phyloP scores from a whole-genome alignment of 1,284 basidiomycete genomes.

The Melampsora americana region DNA sequence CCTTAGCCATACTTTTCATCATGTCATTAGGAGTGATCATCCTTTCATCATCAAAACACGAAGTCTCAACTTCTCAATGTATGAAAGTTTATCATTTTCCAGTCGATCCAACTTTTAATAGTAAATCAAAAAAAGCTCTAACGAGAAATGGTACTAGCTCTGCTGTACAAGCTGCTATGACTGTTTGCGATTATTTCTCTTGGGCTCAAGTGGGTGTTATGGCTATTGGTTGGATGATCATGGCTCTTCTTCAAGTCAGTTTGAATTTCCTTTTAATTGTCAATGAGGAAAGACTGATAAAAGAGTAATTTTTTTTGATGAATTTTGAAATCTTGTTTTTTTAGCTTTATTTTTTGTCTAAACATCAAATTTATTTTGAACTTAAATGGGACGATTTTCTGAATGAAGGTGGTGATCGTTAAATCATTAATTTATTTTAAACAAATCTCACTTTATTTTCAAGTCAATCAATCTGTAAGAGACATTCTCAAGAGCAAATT shows the following conservation, averaged over 20 bases:
- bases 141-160: not conserved
- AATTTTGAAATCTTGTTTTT: not conserved
- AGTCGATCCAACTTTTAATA: conserved; percentile 16
- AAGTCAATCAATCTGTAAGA: too few species aligned
- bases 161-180: conserved; percentile 40
- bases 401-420: too few species aligned
- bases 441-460: too few species aligned
- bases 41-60: conserved; percentile 12
- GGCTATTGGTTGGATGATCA: conserved; percentile 19
- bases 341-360: conserved; percentile 37
- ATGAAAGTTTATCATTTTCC: conserved; percentile 39
- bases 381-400: conserved; percentile 14
- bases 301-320: not conserved
- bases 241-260: conserved; percentile 22
- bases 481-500: too few species aligned
- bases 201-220: conserved; percentile 42
- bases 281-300: not conserved
- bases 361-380: conserved; percentile 31
- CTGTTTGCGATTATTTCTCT: conserved; percentile 35
- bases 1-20: conserved; percentile 7
- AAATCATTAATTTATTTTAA: too few species aligned
- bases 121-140: not conserved
- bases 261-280: not conserved
- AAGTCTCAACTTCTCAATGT: conserved; percentile 22
- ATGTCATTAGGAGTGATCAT: conserved; percentile 26